These are phyloP conservation scores for Aspergillus versicolor DNA, from an alignment of 2,329 filamentous ascomycete species.

Conservation along the genomic window DNA sequence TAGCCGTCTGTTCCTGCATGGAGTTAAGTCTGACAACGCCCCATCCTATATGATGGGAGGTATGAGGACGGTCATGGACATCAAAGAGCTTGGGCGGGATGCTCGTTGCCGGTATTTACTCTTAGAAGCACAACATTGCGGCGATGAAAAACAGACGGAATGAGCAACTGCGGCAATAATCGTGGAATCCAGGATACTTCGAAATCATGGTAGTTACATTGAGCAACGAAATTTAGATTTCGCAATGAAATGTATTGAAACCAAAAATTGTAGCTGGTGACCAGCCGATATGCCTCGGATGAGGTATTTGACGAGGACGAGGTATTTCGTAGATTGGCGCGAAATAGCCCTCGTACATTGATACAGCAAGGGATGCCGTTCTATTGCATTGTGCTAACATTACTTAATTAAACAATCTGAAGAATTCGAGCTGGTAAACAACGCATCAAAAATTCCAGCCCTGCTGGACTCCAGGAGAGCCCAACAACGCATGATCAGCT, in stretches of 20 bases:
- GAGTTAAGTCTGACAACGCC: neutral
- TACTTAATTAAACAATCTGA: too few species aligned
- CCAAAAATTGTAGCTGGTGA: neutral
- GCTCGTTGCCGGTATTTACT: neutral
- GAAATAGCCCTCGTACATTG: neutral
- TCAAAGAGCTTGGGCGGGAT: neutral
- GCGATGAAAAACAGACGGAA: neutral
- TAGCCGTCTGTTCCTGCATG: slow-evolving; percentile 10
- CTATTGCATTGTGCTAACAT: neutral
- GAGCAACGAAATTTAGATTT: neutral
- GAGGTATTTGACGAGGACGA: neutral
- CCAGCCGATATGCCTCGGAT: neutral
- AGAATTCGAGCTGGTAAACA: neutral
- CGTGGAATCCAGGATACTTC: neutral
- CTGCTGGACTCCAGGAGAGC: neutral
- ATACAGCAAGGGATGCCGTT: neutral
- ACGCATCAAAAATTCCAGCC: neutral
- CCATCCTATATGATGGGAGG: neutral
- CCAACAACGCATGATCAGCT: slow-evolving; percentile 18
- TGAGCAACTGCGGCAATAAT: neutral
- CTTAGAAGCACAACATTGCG: neutral
- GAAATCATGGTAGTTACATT: neutral
- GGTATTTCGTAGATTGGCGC: neutral
- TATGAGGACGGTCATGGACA: neutral
- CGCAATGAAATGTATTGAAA: neutral